A percentile compares a stretch with the other conserved stretches of the same genome.
These are phyloP conservation scores for Thuja plicata DNA, from an alignment of 83 land plant species.

Conservation along the genomic window DNA sequence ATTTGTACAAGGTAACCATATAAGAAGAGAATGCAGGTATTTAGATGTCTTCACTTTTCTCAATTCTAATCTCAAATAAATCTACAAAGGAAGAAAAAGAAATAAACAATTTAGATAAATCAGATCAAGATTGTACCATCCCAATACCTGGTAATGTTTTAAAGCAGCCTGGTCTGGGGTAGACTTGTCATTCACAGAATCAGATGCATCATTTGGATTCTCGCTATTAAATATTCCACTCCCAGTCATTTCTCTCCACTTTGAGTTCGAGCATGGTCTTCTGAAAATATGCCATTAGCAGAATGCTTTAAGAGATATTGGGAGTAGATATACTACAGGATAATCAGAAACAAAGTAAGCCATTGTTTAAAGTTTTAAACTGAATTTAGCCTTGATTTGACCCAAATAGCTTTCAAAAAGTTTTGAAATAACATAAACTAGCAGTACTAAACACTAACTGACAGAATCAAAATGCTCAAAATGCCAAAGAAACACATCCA, in stretches of 20 bases:
- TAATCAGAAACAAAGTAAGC: not conserved
- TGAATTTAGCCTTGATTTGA: not conserved
- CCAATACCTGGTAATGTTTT: conserved; percentile 49
- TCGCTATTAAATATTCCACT: conserved; percentile 68
- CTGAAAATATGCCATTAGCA: conserved; percentile 22
- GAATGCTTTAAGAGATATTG: not conserved
- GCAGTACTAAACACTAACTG: not conserved
- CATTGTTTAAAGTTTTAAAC: not conserved
- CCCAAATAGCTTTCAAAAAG: not conserved
- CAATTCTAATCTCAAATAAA: no score
- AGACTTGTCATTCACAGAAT: conserved; percentile 24
- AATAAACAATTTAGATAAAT: not conserved
- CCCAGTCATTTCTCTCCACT: conserved; percentile 70
- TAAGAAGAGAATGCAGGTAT: not conserved
- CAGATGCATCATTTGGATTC: conserved; percentile 23
- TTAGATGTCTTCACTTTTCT: no score
- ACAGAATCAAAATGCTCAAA: not conserved
- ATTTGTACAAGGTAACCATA: not conserved
- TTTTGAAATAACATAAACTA: not conserved
- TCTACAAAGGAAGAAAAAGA: not conserved
- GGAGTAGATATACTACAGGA: not conserved
- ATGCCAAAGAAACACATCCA: not conserved
- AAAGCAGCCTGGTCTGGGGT: conserved; percentile 36
- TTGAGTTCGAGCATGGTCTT: conserved; percentile 68
- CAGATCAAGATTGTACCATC: not conserved